A percentile compares a stretch with the other conserved stretches of the same genome.
Conservation (phyloP, 768 basidiomycete species). For the Termitomyces sp. region DNA sequence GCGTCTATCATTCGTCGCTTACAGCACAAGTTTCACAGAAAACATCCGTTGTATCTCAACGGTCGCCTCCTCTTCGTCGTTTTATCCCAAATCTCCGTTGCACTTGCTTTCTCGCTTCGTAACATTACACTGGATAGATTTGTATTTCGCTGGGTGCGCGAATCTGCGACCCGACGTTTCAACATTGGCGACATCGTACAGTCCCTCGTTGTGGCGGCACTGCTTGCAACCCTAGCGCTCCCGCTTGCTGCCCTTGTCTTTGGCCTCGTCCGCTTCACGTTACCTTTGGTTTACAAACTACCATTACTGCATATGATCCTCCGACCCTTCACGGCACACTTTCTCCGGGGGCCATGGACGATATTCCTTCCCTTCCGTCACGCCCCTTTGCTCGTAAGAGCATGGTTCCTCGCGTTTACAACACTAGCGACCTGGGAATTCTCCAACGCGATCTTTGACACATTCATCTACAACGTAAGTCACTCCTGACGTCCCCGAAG, state of each 20-base stretch:
- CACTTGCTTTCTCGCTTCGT: slow-evolving; percentile 47
- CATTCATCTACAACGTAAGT: slow-evolving; percentile 53
- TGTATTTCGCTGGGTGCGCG: slow-evolving; percentile 37
- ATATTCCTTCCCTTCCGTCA: slow-evolving; percentile 46
- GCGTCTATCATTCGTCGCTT: not conserved
- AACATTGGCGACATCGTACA: slow-evolving; percentile 19
- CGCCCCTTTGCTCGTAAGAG: slow-evolving; percentile 39
- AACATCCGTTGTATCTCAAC: slow-evolving; percentile 73
- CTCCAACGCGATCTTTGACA: slow-evolving; percentile 57
- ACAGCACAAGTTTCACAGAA: slow-evolving; percentile 34
- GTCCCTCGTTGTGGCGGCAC: slow-evolving; percentile 32
- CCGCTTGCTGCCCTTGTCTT: slow-evolving; percentile 41
- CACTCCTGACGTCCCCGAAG: not conserved
- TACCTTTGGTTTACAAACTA: slow-evolving; percentile 52
- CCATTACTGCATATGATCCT: slow-evolving; percentile 49
- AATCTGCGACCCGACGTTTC: slow-evolving; percentile 13
- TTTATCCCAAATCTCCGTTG: slow-evolving; percentile 47
- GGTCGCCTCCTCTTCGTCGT: slow-evolving; percentile 62
- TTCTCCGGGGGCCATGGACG: slow-evolving; percentile 55
- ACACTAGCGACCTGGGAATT: slow-evolving; percentile 64
- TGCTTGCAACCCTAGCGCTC: slow-evolving; percentile 38
- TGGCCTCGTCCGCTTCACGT: slow-evolving; percentile 37
- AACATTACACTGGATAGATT: slow-evolving; percentile 64
- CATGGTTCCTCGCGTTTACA: slow-evolving; percentile 47
- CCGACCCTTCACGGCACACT: slow-evolving; percentile 63